Evolutionary conservation across 768 basidiomycete species (phyloP).

Genomic region (Termitomyces sp.): DNA sequence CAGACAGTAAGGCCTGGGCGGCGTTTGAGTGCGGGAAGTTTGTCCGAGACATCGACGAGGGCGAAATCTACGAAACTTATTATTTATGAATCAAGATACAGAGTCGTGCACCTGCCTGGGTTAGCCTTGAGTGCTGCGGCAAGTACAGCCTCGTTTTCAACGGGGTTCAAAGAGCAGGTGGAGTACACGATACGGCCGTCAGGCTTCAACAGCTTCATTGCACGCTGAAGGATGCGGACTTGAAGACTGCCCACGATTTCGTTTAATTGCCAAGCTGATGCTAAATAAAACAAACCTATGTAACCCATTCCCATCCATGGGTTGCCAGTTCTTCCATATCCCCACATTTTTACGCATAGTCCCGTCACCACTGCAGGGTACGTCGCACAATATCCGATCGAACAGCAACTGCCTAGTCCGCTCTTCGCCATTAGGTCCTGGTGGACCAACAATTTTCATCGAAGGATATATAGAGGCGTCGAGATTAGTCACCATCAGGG

Average conservation of each 20-base stretch:
- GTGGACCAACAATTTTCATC: conserved; percentile 46
- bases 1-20: conserved; percentile 76
- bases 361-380: conserved; percentile 97
- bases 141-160: conserved; percentile 96
- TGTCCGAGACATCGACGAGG: conserved; percentile 74
- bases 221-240: conserved; percentile 86
- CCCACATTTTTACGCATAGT: conserved; percentile 92
- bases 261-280: not conserved
- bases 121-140: conserved; percentile 75
- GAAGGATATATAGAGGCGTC: conserved; percentile 87
- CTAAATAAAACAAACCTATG: conserved; percentile 56
- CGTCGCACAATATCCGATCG: conserved; percentile 93
- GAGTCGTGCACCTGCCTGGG: conserved; percentile 45
- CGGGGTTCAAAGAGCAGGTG: conserved; percentile 94
- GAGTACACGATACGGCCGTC: conserved; percentile 96
- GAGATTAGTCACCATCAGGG: conserved; percentile 93
- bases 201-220: conserved; percentile 80
- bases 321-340: conserved; percentile 93
- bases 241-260: conserved; percentile 60
- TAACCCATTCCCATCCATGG: conserved; percentile 86
- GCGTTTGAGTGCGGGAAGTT: conserved; percentile 68
- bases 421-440: conserved; percentile 28
- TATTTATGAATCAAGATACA: not conserved
- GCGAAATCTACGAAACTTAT: conserved; percentile 52
- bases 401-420: conserved; percentile 62